A percentile compares a stretch with the other conserved stretches of the same genome.
These are phyloP conservation scores for Corylus heterophylla DNA, from an alignment of 306 rosid species.

Conservation along the genomic window DNA sequence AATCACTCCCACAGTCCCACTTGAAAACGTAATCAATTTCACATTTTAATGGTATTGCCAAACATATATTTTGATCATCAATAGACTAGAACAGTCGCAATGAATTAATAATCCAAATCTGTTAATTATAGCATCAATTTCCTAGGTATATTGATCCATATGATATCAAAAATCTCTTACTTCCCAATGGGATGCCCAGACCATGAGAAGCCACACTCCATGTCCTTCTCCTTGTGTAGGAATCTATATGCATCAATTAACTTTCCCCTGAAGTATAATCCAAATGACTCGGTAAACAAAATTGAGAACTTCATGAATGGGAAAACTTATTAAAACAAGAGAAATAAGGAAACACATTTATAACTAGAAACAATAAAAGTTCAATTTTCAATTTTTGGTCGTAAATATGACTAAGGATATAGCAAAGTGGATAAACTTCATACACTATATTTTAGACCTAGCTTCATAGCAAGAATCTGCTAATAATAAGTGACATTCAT, in stretches of 20 bases:
- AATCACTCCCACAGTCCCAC: constrained; percentile 9
- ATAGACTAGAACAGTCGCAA: neutral
- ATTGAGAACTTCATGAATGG: constrained; percentile 10
- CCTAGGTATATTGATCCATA: constrained; percentile 13
- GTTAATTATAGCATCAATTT: constrained; percentile 20
- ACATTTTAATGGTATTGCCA: constrained; percentile 3
- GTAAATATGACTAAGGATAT: constrained; percentile 1
- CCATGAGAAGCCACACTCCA: constrained; percentile 93
- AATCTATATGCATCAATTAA: constrained; percentile 89
- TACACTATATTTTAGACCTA: neutral
- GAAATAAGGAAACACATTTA: neutral
- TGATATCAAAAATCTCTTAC: constrained; percentile 44
- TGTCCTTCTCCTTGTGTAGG: constrained; percentile 79
- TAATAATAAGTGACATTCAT: neutral
- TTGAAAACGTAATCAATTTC: neutral
- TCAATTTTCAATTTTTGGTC: constrained; percentile 2
- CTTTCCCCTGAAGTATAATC: constrained; percentile 69
- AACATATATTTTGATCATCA: neutral
- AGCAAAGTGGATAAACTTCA: constrained; percentile 12
- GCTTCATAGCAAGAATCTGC: neutral
- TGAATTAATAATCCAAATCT: neutral
- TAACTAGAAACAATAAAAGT: neutral
- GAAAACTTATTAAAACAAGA: neutral
- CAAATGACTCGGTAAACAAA: constrained; percentile 23
- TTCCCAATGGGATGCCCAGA: constrained; percentile 92